Conservation (phyloP, 2,329 filamentous ascomycete species). For the Sarocladium kiliense region DNA sequence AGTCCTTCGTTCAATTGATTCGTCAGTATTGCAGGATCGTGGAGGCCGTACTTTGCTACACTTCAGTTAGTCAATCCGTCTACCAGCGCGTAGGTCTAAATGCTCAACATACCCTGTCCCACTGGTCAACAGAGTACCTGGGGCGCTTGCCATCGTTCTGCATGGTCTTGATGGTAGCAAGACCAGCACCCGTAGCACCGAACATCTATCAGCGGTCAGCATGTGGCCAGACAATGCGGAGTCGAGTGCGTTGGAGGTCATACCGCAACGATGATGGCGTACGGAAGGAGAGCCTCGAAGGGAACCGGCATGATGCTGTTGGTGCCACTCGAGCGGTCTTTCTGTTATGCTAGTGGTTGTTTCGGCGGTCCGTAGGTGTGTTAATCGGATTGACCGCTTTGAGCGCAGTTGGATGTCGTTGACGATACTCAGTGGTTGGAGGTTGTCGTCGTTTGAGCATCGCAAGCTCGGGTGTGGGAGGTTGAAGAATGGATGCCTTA, state of each 20-base stretch:
- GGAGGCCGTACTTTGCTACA: conserved; percentile 46
- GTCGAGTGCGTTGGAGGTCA: conserved; percentile 20
- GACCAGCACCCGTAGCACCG: conserved; percentile 51
- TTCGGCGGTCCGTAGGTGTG: conserved; percentile 9
- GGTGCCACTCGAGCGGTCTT: conserved; percentile 27
- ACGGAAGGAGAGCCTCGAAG: conserved; percentile 60
- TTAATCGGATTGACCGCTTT: conserved; percentile 19
- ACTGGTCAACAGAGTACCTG: conserved; percentile 56
- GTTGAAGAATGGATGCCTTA: conserved; percentile 21
- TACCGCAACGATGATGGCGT: conserved; percentile 59
- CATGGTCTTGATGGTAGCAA: conserved; percentile 51
- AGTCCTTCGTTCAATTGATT: conserved; percentile 11
- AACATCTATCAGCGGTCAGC: conserved; percentile 49
- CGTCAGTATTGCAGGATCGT: not conserved
- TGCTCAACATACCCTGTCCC: conserved; percentile 51
- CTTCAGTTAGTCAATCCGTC: not conserved
- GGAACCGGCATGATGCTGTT: conserved; percentile 51
- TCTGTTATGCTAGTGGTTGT: conserved; percentile 1
- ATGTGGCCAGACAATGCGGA: not conserved
- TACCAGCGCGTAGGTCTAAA: not conserved
- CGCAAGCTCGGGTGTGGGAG: conserved; percentile 12
- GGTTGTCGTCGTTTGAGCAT: conserved; percentile 3
- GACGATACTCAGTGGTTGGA: conserved; percentile 12
- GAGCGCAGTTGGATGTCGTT: conserved; percentile 16
- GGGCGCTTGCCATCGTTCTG: conserved; percentile 57